phyloP scores from a whole-genome alignment of 345 rosid species.

The Brassica nigra region DNA sequence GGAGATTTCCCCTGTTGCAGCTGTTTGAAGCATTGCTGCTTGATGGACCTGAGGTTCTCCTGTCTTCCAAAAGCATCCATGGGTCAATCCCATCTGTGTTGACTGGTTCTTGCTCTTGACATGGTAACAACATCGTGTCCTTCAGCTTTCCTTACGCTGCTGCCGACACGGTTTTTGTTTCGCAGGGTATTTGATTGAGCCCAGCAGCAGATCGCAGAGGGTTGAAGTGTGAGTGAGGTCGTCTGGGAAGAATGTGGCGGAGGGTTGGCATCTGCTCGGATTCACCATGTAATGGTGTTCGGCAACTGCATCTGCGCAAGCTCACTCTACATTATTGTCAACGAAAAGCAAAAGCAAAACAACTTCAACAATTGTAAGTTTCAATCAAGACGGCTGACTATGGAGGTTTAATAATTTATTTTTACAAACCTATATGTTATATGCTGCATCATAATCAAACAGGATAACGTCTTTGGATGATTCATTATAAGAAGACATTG shows the following conservation, averaged over 20 bases:
- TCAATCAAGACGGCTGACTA: neutral
- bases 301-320: constrained; percentile 50
- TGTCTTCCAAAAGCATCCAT: constrained; percentile 93
- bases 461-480: constrained; percentile 49
- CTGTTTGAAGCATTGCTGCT: constrained; percentile 55
- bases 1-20: constrained; percentile 44
- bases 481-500: constrained; percentile 55
- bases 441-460: constrained; percentile 76
- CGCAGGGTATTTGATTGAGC: constrained; percentile 42
- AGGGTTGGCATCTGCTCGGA: constrained; percentile 89
- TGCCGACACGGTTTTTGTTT: constrained; percentile 28
- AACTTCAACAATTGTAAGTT: neutral
- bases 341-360: constrained; percentile 17
- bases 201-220: constrained; percentile 46
- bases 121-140: constrained; percentile 37
- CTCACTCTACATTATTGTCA: constrained; percentile 68
- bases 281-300: constrained; percentile 77
- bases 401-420: neutral
- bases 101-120: constrained; percentile 55
- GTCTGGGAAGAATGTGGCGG: constrained; percentile 60
- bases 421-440: constrained; percentile 77
- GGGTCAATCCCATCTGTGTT: constrained; percentile 67
- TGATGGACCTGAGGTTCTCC: constrained; percentile 68
- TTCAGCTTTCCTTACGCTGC: constrained; percentile 59
- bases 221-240: constrained; percentile 56